Evolutionary conservation across 2,329 filamentous ascomycete genomes (phyloP), one percentile per base, ranked within the genome.

Genomic region (Myriosclerotinia scirpicola): DNA sequence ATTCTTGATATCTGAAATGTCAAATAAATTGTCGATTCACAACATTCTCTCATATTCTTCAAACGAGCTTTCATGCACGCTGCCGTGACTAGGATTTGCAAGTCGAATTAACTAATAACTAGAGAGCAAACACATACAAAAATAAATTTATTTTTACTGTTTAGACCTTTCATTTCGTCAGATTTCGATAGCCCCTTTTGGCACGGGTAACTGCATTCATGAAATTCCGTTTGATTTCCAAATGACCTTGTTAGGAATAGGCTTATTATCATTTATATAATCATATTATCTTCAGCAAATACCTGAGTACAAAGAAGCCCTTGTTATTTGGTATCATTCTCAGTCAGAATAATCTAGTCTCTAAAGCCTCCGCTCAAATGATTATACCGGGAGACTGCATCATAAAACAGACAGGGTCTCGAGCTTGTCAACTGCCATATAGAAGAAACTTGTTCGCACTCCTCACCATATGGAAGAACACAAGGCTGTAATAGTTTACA

Each of bases 31-130:
- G 9, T 5, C 22, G 22, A 30, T 20, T 5, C 15, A 34, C 6
- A 11, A 14, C 0, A 12, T 44, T 44, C 22, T 3, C n/a, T 44
- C 15, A 17, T 6, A 44, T 30, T 44, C 15, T 44, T 12, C 5
- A 42, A 30, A 12, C 9, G 15, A 26, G 9, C 22, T 1, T 6
- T 44, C 11, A 44, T 44, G 40, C 3, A 58, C 5, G 40, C 15
- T 42, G 26, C 40, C 54, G 9, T 2, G 20, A 14, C 9, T 20
- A n/a, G 9, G 1, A 34, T 58, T 58, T 40, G 0, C 14, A 1
- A 30, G 5, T 26, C 9, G 20, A 22, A 12, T 8, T 0, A 26
- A 12, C 15, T 7, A 11, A 1, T 0, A 26, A 12, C 15, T 7
- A 11, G 3, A 58, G 34, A 34, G 20, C n/a, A 17, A 56, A 42